Evolutionary conservation across 2,329 filamentous ascomycete genomes (phyloP), one percentile per base, ranked within the genome.

Genomic region (Fusarium penzigii): DNA sequence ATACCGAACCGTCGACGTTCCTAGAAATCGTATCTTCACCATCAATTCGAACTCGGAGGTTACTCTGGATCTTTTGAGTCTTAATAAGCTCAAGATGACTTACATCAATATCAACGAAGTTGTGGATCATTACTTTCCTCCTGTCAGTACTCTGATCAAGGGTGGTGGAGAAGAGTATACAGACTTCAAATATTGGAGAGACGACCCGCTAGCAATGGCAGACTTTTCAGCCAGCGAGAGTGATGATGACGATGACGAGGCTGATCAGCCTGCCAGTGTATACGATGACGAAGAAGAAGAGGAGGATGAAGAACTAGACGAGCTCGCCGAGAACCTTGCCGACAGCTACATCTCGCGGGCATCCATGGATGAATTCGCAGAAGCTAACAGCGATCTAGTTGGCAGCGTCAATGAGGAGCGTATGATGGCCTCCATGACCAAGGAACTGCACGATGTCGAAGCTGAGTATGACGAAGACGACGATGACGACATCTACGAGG

Each of bases 11-110:
- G 94, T 99, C 48, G 95, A 96, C 68, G 96, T 99, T 39, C 94
- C 94, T 0, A 88, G 89, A 47, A 95, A 88, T 20, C 84, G 94
- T 48, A 99, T 99, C 63, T 99, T 99, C 72, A 97, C 94, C 14
- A 99, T 99, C 78, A 99, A 99, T 72, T 94, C 90, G 48, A 96
- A 97, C 67, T 92, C 93, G 1, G 94, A 99, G 71, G 92, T 99
- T 29, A 93, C 89, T 29, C 78, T 99, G 17, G 93, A 97, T 68
- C 78, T 99, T 42, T 77, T 97, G 41, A 93, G 86, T 57, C 80
- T 97, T 49, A 97, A 96, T 74, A 95, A 92, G 70, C 89, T 97
- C 70, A 96, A 94, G 75, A 93, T 95, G 65, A 96, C 90, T 58
- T 99, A 99, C 69, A 91, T 96, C 56, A 92, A 90, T 65, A 99